phyloP scores from a whole-genome alignment of 2,329 filamentous ascomycete genomes.

The Paraphoma sp. region DNA sequence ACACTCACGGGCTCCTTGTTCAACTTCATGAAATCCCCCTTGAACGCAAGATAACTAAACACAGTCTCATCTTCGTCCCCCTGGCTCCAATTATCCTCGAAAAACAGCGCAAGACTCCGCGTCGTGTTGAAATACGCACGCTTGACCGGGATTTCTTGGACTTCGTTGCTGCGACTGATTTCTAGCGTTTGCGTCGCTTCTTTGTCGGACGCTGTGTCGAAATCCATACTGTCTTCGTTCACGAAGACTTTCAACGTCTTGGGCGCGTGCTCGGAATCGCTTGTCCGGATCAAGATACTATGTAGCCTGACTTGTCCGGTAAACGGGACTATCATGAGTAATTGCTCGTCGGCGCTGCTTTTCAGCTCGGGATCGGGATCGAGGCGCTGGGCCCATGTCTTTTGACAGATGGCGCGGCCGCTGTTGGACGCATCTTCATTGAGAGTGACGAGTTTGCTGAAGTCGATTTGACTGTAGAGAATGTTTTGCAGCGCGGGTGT shows the following conservation, averaged over 20 bases:
- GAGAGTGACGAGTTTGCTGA: conserved; percentile 81
- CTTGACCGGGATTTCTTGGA: conserved; percentile 88
- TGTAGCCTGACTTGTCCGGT: conserved; percentile 93
- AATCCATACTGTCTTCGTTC: conserved; percentile 85
- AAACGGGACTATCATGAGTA: conserved; percentile 93
- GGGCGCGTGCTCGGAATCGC: conserved; percentile 73
- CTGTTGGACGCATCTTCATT: conserved; percentile 77
- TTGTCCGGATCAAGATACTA: conserved; percentile 83
- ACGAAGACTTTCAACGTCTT: conserved; percentile 84
- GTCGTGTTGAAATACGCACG: conserved; percentile 88
- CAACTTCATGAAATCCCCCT: conserved; percentile 89
- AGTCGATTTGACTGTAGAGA: conserved; percentile 91
- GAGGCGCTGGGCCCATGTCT: conserved; percentile 87
- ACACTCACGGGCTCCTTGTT: conserved; percentile 84
- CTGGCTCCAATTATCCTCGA: conserved; percentile 83
- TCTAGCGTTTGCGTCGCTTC: conserved; percentile 77
- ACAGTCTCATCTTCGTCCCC: conserved; percentile 82
- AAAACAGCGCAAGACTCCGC: conserved; percentile 83
- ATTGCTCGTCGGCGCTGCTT: conserved; percentile 89
- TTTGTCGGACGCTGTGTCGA: conserved; percentile 73
- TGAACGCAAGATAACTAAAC: conserved; percentile 87
- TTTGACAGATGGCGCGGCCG: conserved; percentile 79
- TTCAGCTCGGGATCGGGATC: conserved; percentile 74
- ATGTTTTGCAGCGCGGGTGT: conserved; percentile 89
- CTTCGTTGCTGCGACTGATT: conserved; percentile 76